Evolutionary conservation across 139 green algal species (phyloP).

Genomic region (Tetradesmus lagerheimii): DNA sequence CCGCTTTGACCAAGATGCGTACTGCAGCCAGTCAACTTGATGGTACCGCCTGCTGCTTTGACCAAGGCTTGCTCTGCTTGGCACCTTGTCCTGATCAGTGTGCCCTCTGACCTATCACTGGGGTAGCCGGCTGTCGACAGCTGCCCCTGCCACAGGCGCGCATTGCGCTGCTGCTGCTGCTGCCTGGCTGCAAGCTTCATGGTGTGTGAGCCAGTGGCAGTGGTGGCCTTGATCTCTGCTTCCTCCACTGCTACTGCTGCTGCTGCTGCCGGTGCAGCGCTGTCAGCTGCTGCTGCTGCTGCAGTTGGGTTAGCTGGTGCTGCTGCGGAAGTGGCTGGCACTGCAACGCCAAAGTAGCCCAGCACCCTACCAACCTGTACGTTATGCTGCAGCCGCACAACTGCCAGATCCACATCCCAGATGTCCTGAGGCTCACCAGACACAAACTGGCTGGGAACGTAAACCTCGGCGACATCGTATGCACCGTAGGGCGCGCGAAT

Average conservation of each 20-base stretch:
- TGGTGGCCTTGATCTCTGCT: background rate
- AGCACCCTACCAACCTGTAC: background rate
- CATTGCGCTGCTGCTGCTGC: background rate
- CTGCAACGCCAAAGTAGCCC: background rate
- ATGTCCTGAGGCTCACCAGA: constrained; percentile 15
- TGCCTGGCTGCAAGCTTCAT: background rate
- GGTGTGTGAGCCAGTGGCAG: background rate
- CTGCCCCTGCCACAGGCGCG: background rate
- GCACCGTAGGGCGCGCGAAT: constrained; percentile 10
- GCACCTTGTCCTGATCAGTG: background rate
- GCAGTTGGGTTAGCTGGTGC: background rate
- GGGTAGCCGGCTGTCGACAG: constrained; percentile 19
- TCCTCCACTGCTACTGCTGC: background rate
- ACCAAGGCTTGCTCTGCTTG: background rate
- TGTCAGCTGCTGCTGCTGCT: background rate
- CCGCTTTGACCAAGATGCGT: constrained; percentile 7
- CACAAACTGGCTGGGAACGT: constrained; percentile 15
- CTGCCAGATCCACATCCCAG: constrained; percentile 1
- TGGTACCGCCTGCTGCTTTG: background rate
- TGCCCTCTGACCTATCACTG: constrained; percentile 18
- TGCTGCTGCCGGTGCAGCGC: background rate
- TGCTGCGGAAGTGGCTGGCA: background rate
- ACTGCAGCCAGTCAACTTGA: constrained; percentile 30
- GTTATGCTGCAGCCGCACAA: constrained; percentile 1
- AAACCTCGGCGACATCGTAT: constrained; percentile 29